phyloP scores from a whole-genome alignment of 331 rosid species.

The Dryas integrifolia region DNA sequence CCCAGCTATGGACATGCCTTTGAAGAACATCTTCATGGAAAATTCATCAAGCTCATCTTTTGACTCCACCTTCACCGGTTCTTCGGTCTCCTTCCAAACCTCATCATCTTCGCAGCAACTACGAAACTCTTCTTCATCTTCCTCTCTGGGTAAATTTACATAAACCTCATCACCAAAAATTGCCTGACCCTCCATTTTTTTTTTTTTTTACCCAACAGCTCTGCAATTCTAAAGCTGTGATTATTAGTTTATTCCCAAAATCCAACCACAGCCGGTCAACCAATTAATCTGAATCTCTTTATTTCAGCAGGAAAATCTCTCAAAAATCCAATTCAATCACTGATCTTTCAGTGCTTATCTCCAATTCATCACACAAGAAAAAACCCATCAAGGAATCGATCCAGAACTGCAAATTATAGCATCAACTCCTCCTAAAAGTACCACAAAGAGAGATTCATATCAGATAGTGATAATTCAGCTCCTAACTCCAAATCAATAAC shows the following conservation, averaged over 20 bases:
- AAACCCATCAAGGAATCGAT: conserved; percentile 30
- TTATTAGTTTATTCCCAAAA: conserved; percentile 13
- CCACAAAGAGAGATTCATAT: conserved; percentile 19
- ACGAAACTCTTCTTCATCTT: conserved; percentile 86
- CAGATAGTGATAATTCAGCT: conserved; percentile 17
- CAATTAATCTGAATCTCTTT: conserved; percentile 25
- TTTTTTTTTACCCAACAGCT: conserved; percentile 5
- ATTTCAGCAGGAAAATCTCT: conserved; percentile 1
- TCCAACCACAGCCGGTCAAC: conserved; percentile 26
- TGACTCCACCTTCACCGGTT: conserved; percentile 45
- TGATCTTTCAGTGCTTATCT: conserved; percentile 11
- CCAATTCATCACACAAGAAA: conserved; percentile 12
- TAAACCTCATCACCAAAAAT: conserved; percentile 35
- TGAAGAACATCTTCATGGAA: conserved; percentile 80
- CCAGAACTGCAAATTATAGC: conserved; percentile 31
- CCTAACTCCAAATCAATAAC: conserved; percentile 15
- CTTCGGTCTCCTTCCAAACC: conserved; percentile 68
- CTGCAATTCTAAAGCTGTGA: conserved; percentile 11
- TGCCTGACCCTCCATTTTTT: conserved; percentile 55
- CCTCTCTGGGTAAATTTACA: conserved; percentile 52
- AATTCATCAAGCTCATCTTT: conserved; percentile 63
- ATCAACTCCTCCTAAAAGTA: conserved; percentile 29
- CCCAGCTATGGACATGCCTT: conserved; percentile 75
- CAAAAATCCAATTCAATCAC: conserved; percentile 5
- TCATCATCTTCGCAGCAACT: conserved; percentile 87